These are phyloP conservation scores for Tagetes patula DNA, from an alignment of 129 eudicot genomes.

Conservation along the genomic window DNA sequence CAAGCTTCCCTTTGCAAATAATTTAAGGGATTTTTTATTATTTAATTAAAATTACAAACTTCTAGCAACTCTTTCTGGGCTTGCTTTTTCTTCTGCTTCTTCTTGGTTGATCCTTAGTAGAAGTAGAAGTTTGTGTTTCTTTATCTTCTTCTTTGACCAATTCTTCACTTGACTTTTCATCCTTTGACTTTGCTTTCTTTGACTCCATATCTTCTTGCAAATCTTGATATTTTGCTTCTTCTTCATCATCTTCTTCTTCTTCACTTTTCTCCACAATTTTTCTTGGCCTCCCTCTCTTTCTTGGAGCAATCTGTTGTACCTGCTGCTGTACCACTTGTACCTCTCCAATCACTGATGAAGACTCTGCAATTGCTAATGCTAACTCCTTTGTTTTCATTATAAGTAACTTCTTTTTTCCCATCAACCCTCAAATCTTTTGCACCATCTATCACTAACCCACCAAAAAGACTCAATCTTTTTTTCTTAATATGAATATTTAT, in stretches of 20 bases:
- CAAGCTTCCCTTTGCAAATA: slow-evolving; percentile 27
- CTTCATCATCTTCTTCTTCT: slow-evolving; percentile 32
- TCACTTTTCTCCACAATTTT: slow-evolving; percentile 46
- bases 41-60: not conserved
- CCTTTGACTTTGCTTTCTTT: slow-evolving; percentile 39
- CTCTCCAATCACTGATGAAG: slow-evolving; percentile 50
- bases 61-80: slow-evolving; percentile 63
- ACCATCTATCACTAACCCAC: slow-evolving; percentile 21
- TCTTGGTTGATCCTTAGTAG: slow-evolving; percentile 31
- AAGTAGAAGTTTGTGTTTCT: slow-evolving; percentile 25
- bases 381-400: slow-evolving; percentile 46
- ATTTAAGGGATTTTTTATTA: not conserved
- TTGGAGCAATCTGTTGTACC: slow-evolving; percentile 46
- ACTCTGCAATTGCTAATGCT: slow-evolving; percentile 55
- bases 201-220: slow-evolving; percentile 35
- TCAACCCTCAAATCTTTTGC: slow-evolving; percentile 35
- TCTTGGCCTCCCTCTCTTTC: slow-evolving; percentile 75
- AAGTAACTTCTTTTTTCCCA: slow-evolving; percentile 59
- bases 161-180: slow-evolving; percentile 15
- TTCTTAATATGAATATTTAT: slow-evolving; percentile 7
- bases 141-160: slow-evolving; percentile 40
- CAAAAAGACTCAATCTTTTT: slow-evolving; percentile 26
- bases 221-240: slow-evolving; percentile 18
- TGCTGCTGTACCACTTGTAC: slow-evolving; percentile 35
- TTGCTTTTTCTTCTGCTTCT: slow-evolving; percentile 67